phyloP scores from a whole-genome alignment of 1,139 yeast genomes.

The Suhomyces choctaworum region DNA sequence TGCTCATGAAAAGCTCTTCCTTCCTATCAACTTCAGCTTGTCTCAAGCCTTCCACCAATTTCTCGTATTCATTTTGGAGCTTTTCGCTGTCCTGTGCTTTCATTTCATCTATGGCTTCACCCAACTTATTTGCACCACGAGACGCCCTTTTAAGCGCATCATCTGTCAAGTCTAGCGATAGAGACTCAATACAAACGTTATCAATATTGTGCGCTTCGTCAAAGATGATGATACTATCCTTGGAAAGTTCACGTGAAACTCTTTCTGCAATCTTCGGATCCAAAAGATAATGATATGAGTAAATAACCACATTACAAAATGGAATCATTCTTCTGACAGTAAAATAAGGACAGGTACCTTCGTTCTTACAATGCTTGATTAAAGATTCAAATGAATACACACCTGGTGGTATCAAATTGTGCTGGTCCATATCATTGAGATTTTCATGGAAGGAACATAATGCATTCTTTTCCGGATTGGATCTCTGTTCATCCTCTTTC shows the following conservation, averaged over 20 bases:
- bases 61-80: slow-evolving; percentile 86
- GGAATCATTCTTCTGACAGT: slow-evolving; percentile 98
- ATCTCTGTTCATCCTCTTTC: slow-evolving; percentile 52
- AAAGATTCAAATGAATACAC: slow-evolving; percentile 91
- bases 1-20: slow-evolving; percentile 82
- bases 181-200: slow-evolving; percentile 95
- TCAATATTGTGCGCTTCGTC: slow-evolving; percentile 99
- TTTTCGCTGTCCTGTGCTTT: slow-evolving; percentile 79
- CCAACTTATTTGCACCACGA: slow-evolving; percentile 75
- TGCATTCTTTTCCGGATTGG: slow-evolving; percentile 30
- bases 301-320: slow-evolving; percentile 88
- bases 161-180: slow-evolving; percentile 72
- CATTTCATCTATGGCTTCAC: slow-evolving; percentile 76
- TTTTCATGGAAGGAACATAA: slow-evolving; percentile 90
- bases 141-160: slow-evolving; percentile 48
- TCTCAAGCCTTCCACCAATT: slow-evolving; percentile 83
- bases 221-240: slow-evolving; percentile 90
- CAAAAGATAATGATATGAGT: slow-evolving; percentile 90
- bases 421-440: slow-evolving; percentile 80
- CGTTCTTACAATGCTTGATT: slow-evolving; percentile 70
- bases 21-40: slow-evolving; percentile 73
- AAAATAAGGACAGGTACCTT: slow-evolving; percentile 91
- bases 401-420: slow-evolving; percentile 85
- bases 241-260: slow-evolving; percentile 87
- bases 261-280: slow-evolving; percentile 98